Evolutionary conservation across 306 rosid genomes (phyloP).

Genomic region (Quercus dentata): DNA sequence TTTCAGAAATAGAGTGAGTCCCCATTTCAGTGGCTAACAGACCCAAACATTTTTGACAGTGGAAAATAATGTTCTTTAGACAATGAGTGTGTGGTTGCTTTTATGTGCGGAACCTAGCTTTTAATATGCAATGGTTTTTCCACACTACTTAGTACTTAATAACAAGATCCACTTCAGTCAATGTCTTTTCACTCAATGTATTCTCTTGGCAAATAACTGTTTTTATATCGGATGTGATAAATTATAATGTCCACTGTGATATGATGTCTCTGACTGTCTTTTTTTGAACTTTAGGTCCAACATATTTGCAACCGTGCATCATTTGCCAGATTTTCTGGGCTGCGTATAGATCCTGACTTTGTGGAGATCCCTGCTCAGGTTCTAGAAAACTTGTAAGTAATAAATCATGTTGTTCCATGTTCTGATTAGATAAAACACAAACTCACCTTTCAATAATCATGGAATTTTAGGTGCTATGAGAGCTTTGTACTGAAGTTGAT

Average conservation of each 20-base stretch:
- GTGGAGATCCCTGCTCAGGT: conserved; percentile 90
- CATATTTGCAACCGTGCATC: conserved; percentile 91
- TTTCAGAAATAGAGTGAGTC: neutral
- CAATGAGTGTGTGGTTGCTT: neutral
- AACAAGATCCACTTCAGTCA: neutral
- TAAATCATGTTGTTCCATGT: conserved; percentile 10
- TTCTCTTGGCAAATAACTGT: neutral
- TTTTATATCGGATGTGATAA: neutral
- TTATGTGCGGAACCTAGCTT: neutral
- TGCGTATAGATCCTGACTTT: conserved; percentile 89
- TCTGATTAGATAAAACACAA: conserved; percentile 18
- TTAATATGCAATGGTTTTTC: neutral
- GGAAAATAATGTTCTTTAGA: neutral
- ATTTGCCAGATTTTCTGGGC: conserved; percentile 82
- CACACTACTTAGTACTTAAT: neutral
- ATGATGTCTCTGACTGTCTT: conserved; percentile 4
- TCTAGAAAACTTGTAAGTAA: conserved; percentile 75
- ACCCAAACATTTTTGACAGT: neutral
- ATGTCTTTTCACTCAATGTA: neutral
- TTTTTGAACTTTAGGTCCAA: conserved; percentile 64
- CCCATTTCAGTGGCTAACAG: neutral
- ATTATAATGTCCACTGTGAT: conserved; percentile 4
- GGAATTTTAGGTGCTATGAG: conserved; percentile 75
- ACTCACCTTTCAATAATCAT: conserved; percentile 21
- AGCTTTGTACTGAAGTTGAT: conserved; percentile 73